Percentiles rank a stretch among this genome's conserved stretches.
Conservation (phyloP, 495 filamentous ascomycete species). For the Copromyces sp. region DNA sequence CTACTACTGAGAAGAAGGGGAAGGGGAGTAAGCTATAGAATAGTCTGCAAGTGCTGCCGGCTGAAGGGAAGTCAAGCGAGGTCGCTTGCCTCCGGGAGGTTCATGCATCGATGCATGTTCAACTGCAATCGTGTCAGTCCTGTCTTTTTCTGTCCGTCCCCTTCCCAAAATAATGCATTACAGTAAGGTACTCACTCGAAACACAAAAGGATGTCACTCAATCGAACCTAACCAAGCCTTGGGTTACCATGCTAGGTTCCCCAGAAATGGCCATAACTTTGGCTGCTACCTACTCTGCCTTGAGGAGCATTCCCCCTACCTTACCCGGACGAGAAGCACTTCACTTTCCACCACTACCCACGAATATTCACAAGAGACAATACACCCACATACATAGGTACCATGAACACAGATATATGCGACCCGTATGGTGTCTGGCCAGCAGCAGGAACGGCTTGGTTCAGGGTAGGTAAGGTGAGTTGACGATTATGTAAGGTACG, state of each 20-base stretch:
- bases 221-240: background rate
- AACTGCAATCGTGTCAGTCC: too few species aligned
- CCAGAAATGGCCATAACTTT: background rate
- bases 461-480: too few species aligned
- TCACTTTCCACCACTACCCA: too few species aligned
- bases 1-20: background rate
- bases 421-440: constrained; percentile 1
- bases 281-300: background rate
- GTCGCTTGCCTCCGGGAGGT: too few species aligned
- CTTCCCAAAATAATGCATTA: too few species aligned
- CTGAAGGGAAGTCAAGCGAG: too few species aligned
- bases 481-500: too few species aligned
- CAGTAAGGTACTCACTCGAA: too few species aligned
- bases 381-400: background rate
- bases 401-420: background rate
- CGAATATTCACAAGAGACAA: background rate
- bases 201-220: too few species aligned
- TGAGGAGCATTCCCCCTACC: background rate
- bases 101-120: constrained; percentile 12
- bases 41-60: too few species aligned
- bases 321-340: too few species aligned
- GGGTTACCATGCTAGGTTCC: background rate
- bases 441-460: constrained; percentile 12
- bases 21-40: constrained; percentile 7
- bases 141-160: too few species aligned